These are phyloP conservation scores for Blastobotrys peoriensis DNA, from an alignment of 805 yeast genomes.

Conservation along the genomic window DNA sequence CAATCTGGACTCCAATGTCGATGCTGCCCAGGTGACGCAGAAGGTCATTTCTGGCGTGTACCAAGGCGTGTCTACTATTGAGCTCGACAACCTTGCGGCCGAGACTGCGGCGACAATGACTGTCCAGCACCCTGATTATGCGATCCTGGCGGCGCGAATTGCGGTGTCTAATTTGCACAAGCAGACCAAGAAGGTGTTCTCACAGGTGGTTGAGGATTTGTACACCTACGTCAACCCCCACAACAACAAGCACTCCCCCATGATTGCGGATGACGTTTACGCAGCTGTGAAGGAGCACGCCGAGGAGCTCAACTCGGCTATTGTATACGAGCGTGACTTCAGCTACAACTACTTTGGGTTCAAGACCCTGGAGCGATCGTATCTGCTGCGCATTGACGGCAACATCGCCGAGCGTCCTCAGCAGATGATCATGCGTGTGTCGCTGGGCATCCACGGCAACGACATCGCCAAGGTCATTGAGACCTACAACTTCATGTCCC, in stretches of 20 bases:
- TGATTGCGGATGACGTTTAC: conserved; percentile 64
- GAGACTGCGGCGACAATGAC: conserved; percentile 98
- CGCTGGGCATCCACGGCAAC: conserved; percentile 80
- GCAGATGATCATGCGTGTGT: conserved; percentile 82
- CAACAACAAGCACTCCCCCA: conserved; percentile 59
- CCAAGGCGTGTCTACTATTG: conserved; percentile 93
- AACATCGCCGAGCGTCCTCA: conserved; percentile 87
- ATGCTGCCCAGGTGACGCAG: conserved; percentile 93
- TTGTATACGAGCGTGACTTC: conserved; percentile 73
- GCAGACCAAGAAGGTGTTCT: conserved; percentile 82
- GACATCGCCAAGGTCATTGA: conserved; percentile 62
- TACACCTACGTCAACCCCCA: conserved; percentile 77
- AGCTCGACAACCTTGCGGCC: conserved; percentile 78
- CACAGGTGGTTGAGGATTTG: conserved; percentile 67
- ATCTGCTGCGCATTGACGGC: conserved; percentile 60
- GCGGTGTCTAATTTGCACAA: conserved; percentile 93
- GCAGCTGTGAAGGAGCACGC: conserved; percentile 57
- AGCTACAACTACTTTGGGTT: conserved; percentile 80
- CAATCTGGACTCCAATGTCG: conserved; percentile 89
- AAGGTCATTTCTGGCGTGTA: conserved; percentile 89
- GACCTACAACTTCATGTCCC: conserved; percentile 84
- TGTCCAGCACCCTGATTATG: conserved; percentile 96
- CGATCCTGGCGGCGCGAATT: conserved; percentile 88
- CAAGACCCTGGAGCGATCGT: conserved; percentile 86
- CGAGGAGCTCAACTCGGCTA: conserved; percentile 63